Evolutionary conservation across 441 rosid genomes (phyloP).

Genomic region (Populus hybrid): DNA sequence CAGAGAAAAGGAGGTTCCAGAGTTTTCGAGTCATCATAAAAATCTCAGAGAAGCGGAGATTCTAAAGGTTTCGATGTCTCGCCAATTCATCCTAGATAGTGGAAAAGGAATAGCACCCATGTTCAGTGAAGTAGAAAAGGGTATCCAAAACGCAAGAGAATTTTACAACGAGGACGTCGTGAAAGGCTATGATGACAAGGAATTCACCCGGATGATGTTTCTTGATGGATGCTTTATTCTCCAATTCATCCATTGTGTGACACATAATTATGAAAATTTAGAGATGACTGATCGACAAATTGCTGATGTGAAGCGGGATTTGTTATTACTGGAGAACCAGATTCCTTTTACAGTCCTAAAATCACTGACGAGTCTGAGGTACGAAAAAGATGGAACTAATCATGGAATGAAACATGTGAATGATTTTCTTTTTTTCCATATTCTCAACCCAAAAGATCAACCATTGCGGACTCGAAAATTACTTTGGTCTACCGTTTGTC

Average conservation of each 20-base stretch:
- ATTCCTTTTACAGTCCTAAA: slow-evolving; percentile 9
- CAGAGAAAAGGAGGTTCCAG: no score
- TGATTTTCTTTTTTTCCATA: background rate
- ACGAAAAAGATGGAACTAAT: background rate
- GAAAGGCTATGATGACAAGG: background rate
- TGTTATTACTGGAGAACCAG: slow-evolving; percentile 19
- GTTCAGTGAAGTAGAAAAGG: background rate
- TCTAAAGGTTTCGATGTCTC: background rate
- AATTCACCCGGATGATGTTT: slow-evolving; percentile 14
- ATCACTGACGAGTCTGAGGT: background rate
- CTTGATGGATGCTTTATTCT: slow-evolving; percentile 23
- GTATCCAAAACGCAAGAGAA: background rate
- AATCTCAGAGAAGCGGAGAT: background rate
- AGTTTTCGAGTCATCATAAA: no score
- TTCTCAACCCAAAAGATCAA: background rate
- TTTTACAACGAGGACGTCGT: background rate
- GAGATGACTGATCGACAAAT: background rate
- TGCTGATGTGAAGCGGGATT: slow-evolving; percentile 9
- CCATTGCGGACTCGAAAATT: background rate
- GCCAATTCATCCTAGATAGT: background rate
- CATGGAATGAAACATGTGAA: background rate
- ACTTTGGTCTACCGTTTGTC: background rate
- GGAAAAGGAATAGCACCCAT: no score
- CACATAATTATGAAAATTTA: background rate
- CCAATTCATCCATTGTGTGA: background rate